These are phyloP conservation scores for Neocucurbitaria cava DNA, from an alignment of 2,329 filamentous ascomycete genomes.

Conservation along the genomic window DNA sequence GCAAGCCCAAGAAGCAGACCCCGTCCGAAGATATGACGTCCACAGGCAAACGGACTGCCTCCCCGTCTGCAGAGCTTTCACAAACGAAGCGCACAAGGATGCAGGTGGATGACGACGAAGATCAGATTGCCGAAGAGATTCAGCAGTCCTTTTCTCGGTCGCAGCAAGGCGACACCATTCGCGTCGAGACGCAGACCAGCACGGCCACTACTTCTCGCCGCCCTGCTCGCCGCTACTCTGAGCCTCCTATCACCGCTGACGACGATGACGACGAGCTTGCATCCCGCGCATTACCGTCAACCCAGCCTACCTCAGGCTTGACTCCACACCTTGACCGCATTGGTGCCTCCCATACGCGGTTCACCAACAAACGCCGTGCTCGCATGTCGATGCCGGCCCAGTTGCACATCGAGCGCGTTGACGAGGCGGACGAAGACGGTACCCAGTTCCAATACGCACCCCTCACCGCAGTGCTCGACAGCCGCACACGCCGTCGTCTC, in stretches of 20 bases:
- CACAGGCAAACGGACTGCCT: conserved; percentile 37
- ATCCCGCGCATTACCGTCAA: conserved; percentile 26
- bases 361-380: conserved; percentile 33
- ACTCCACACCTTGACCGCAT: conserved; percentile 43
- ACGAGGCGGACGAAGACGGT: conserved; percentile 27
- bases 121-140: conserved; percentile 44
- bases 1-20: conserved; percentile 33
- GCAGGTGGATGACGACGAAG: conserved; percentile 34
- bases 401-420: conserved; percentile 32
- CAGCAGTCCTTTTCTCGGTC: conserved; percentile 37
- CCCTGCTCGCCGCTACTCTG: conserved; percentile 43
- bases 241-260: conserved; percentile 34
- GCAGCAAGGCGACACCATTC: conserved; percentile 26
- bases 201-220: conserved; percentile 24
- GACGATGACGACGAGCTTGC: conserved; percentile 28
- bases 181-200: conserved; percentile 18
- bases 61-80: conserved; percentile 31
- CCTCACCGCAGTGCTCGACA: conserved; percentile 40
- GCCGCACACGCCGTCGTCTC: conserved; percentile 47
- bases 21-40: conserved; percentile 27
- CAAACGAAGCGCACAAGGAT: conserved; percentile 43
- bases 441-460: conserved; percentile 45
- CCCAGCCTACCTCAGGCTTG: conserved; percentile 38
- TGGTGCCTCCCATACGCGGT: conserved; percentile 32
- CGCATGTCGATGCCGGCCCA: conserved; percentile 48